A percentile compares a stretch with the other conserved stretches of the same genome.
phyloP scores from a whole-genome alignment of 345 rosid genomes.

The Jatropha curcas region DNA sequence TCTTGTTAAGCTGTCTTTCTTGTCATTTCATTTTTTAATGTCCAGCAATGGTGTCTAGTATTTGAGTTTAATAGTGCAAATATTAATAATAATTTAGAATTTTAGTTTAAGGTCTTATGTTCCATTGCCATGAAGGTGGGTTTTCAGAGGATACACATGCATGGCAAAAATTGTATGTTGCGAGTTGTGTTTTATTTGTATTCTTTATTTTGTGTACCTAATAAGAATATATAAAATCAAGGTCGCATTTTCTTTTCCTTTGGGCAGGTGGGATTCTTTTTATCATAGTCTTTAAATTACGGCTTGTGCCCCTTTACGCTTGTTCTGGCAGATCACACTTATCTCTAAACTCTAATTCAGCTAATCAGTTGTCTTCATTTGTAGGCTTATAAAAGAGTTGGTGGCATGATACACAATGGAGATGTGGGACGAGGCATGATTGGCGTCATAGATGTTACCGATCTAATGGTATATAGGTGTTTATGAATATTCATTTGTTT shows the following conservation, averaged over 20 bases:
- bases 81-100: too few relatives aligned
- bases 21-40: too few relatives aligned
- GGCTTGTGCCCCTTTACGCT: neutral
- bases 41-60: too few relatives aligned
- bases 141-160: neutral
- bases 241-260: neutral
- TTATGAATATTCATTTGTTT: neutral
- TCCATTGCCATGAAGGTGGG: too few relatives aligned
- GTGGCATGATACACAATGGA: conserved; percentile 42
- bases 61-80: too few relatives aligned
- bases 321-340: neutral
- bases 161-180: neutral
- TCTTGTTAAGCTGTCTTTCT: too few relatives aligned
- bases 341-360: neutral
- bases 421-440: conserved; percentile 38
- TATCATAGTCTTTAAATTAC: neutral
- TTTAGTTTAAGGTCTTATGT: too few relatives aligned
- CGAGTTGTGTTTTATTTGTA: too few relatives aligned
- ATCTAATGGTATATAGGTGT: conserved; percentile 32
- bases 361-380: neutral
- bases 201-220: too few relatives aligned
- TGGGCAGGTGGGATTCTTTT: neutral
- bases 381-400: conserved; percentile 43
- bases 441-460: conserved; percentile 40
- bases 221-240: neutral